phyloP scores from a whole-genome alignment of 495 filamentous ascomycete species.

The Podospora fimiseda region DNA sequence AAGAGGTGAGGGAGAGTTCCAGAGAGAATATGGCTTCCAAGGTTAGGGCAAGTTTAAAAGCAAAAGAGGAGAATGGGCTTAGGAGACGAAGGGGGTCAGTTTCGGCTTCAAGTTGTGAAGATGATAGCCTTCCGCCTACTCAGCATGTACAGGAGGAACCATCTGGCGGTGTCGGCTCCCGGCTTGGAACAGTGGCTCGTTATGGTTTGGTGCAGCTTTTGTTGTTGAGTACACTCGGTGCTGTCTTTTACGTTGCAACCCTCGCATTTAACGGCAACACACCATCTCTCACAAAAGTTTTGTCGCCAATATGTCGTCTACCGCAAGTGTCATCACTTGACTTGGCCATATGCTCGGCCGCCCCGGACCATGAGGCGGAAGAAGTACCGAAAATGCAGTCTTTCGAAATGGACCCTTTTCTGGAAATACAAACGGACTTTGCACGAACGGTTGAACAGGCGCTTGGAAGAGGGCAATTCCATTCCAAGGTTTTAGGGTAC shows the following conservation, averaged over 20 bases:
- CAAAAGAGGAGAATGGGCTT: too few relatives aligned
- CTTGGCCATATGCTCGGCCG: not conserved
- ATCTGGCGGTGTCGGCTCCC: not conserved
- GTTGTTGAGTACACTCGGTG: not conserved
- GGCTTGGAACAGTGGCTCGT: not conserved
- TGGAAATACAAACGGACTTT: not conserved
- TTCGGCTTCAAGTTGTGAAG: not conserved
- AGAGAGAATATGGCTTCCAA: conserved; percentile 15
- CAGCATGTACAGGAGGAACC: not conserved
- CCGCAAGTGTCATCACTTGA: not conserved
- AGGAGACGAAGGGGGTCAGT: not conserved
- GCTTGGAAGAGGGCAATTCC: too few relatives aligned
- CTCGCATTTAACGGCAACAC: not conserved
- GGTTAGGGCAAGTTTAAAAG: not conserved
- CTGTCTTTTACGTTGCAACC: not conserved
- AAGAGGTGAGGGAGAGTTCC: conserved; percentile 30
- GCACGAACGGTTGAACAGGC: not conserved
- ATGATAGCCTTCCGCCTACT: not conserved
- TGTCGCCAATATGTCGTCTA: not conserved
- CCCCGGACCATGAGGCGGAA: not conserved
- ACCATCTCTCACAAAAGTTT: not conserved
- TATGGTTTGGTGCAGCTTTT: not conserved
- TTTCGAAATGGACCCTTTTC: not conserved
- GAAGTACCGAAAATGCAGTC: not conserved
- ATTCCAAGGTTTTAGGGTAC: too few relatives aligned